phyloP scores from a whole-genome alignment of 352 stramenopile species.

The Pythium monospermum region DNA sequence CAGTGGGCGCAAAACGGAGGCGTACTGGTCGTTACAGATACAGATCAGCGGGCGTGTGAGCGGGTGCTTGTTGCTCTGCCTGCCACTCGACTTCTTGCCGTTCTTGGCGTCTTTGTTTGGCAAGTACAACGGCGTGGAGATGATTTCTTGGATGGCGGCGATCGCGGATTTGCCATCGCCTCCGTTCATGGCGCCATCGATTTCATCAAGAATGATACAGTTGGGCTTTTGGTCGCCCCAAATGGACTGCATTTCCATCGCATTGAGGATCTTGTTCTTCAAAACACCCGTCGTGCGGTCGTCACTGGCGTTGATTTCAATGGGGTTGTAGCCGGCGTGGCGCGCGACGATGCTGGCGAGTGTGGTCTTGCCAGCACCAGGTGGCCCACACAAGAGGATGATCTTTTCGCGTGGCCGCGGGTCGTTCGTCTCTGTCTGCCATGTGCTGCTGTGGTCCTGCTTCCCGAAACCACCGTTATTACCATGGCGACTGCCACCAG shows the following conservation, averaged over 20 bases:
- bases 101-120: constrained; percentile 31
- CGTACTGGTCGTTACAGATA: constrained; percentile 99
- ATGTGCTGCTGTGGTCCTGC: constrained; percentile 4
- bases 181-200: constrained; percentile 94
- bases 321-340: constrained; percentile 95
- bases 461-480: neutral
- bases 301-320: constrained; percentile 98
- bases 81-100: constrained; percentile 21
- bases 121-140: constrained; percentile 69
- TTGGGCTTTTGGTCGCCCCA: constrained; percentile 90
- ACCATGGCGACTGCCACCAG: constrained; percentile 11
- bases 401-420: constrained; percentile 74
- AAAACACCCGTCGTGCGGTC: constrained; percentile 92
- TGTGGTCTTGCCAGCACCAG: constrained; percentile 95
- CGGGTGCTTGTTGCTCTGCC: constrained; percentile 45
- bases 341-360: constrained; percentile 94
- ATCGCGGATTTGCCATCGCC: constrained; percentile 84
- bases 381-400: constrained; percentile 94
- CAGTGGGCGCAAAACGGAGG: constrained; percentile 92
- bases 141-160: constrained; percentile 90
- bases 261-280: constrained; percentile 88
- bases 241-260: constrained; percentile 91
- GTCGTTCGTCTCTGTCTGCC: constrained; percentile 27
- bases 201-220: constrained; percentile 98
- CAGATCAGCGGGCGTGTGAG: constrained; percentile 95